Conservation (phyloP, 306 rosid species). For the Arachis stenosperma region DNA sequence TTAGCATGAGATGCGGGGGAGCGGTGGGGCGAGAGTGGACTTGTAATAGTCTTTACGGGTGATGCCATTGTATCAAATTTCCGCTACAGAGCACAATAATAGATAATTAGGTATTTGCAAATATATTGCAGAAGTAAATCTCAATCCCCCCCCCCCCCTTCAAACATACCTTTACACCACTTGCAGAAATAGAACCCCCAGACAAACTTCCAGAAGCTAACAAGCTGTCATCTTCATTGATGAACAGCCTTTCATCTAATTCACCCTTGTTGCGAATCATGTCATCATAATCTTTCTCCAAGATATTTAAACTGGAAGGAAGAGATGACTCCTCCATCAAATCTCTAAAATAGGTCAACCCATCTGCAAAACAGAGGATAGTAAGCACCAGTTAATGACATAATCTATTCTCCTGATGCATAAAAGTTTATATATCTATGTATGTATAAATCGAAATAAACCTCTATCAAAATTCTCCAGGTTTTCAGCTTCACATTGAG, state of each 20-base stretch:
- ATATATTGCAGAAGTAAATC: conserved; percentile 2
- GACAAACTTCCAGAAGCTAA: conserved; percentile 82
- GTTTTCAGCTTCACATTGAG: conserved; percentile 72
- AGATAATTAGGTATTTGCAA: conserved; percentile 26
- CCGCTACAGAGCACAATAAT: conserved; percentile 59
- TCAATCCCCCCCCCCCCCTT: neutral
- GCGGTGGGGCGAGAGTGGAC: conserved; percentile 87
- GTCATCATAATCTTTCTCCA: conserved; percentile 78
- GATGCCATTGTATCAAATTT: conserved; percentile 76
- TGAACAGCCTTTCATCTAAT: conserved; percentile 87
- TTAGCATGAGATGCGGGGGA: conserved; percentile 78
- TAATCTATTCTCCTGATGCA: neutral
- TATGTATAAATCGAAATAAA: conserved; percentile 26
- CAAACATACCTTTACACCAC: conserved; percentile 77
- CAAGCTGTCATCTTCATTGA: conserved; percentile 85
- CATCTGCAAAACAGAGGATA: conserved; percentile 58
- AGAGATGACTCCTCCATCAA: conserved; percentile 74
- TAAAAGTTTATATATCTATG: neutral
- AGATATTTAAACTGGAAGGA: conserved; percentile 59
- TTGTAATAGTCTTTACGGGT: conserved; percentile 73
- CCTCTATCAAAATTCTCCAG: conserved; percentile 79
- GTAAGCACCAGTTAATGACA: conserved; percentile 29
- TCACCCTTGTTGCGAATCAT: conserved; percentile 72
- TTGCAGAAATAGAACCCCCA: conserved; percentile 60
- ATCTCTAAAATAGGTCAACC: conserved; percentile 80